phyloP scores from a whole-genome alignment of 805 yeast genomes.

The Lipomyces yamanashiensis region DNA sequence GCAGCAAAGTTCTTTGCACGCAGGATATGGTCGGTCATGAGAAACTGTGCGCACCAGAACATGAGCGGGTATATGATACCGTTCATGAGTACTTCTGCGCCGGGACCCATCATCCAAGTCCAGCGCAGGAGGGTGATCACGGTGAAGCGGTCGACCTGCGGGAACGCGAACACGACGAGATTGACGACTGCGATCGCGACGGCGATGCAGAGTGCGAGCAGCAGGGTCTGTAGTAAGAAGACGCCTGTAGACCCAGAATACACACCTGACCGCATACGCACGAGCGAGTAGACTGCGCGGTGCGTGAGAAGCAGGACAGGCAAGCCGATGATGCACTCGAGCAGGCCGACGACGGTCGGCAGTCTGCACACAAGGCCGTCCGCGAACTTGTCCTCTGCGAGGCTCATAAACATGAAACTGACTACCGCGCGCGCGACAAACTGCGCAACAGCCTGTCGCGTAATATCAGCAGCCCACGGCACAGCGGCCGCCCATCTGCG shows the following conservation, averaged over 20 bases:
- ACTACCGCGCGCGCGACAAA: background rate
- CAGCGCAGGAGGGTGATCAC: slow-evolving; percentile 17
- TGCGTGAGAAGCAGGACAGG: slow-evolving; percentile 11
- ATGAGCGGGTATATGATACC: slow-evolving; percentile 21
- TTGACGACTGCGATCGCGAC: slow-evolving; percentile 4
- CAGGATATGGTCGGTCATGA: slow-evolving; percentile 21
- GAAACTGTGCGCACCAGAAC: slow-evolving; percentile 17
- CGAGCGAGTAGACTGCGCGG: background rate
- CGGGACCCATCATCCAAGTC: slow-evolving; percentile 22
- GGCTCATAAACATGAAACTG: background rate
- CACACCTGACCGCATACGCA: slow-evolving; percentile 11
- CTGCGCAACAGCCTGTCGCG: slow-evolving; percentile 2
- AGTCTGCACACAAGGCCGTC: slow-evolving; percentile 12
- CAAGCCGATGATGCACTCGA: slow-evolving; percentile 22
- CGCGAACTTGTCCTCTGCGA: background rate
- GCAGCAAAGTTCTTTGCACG: background rate
- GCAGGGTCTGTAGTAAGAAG: slow-evolving; percentile 22
- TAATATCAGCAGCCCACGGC: slow-evolving; percentile 6
- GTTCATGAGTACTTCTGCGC: slow-evolving; percentile 23
- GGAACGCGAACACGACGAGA: background rate
- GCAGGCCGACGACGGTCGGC: slow-evolving; percentile 15
- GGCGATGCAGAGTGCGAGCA: slow-evolving; percentile 14
- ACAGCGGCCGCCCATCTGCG: background rate
- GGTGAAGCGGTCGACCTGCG: background rate
- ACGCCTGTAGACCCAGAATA: background rate